phyloP scores from a whole-genome alignment of 2,329 filamentous ascomycete genomes.

The Aschersonia sp. region DNA sequence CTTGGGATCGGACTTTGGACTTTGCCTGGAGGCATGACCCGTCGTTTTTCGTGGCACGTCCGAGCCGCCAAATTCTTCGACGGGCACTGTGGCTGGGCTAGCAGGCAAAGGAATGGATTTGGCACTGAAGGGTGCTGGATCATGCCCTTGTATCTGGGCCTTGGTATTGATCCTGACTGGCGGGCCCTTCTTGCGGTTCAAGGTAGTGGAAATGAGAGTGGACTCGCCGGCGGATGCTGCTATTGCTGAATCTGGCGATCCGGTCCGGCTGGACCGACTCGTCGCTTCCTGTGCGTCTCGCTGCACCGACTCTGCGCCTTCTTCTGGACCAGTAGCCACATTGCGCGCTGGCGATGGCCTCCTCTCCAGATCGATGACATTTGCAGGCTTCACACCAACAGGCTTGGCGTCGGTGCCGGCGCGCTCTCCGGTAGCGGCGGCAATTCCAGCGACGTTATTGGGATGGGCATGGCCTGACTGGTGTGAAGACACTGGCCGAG shows the following conservation, averaged over 20 bases:
- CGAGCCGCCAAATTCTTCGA: constrained; percentile 14
- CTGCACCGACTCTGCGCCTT: no score
- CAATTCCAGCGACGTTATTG: constrained; percentile 22
- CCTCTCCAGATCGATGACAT: no score
- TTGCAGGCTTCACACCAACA: no score
- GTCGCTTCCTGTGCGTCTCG: no score
- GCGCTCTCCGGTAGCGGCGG: no score
- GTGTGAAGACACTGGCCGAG: constrained; percentile 34
- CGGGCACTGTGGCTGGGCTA: constrained; percentile 11
- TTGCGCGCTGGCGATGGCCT: no score
- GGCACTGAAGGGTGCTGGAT: neutral
- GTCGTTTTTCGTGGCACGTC: constrained; percentile 19
- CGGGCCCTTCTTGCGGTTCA: neutral
- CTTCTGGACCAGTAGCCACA: no score
- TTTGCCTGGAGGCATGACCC: constrained; percentile 10
- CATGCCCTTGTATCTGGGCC: neutral
- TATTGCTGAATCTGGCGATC: neutral
- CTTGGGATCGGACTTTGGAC: constrained; percentile 16
- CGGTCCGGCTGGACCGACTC: no score
- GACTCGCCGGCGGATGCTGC: neutral
- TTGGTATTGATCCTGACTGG: neutral
- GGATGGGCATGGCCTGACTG: constrained; percentile 24
- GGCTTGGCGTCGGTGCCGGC: no score
- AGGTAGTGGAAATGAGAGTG: neutral
- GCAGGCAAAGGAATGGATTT: neutral